Conservation (phyloP, 495 filamentous ascomycete species). For the Rostrohypoxylon terebratum region DNA sequence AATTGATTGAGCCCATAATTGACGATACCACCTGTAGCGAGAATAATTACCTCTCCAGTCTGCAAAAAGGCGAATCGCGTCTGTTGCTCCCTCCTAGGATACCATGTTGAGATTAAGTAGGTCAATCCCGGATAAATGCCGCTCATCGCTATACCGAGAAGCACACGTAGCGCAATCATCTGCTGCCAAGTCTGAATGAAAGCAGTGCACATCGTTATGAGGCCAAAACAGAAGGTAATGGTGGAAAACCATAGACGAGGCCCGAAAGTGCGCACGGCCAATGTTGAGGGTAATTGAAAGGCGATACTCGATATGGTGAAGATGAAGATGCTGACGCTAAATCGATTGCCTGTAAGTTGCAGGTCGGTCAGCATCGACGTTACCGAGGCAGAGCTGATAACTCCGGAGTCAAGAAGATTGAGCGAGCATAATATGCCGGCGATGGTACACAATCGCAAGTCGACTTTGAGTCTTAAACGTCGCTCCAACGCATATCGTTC, state of each 20-base stretch:
- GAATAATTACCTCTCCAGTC: constrained; percentile 72
- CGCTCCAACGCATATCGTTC: constrained; percentile 36
- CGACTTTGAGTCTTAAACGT: constrained; percentile 72
- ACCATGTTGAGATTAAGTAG: constrained; percentile 80
- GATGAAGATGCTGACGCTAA: constrained; percentile 81
- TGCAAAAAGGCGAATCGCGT: constrained; percentile 80
- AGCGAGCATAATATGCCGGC: constrained; percentile 78
- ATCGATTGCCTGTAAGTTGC: constrained; percentile 71
- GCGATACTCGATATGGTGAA: constrained; percentile 80
- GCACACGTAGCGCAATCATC: constrained; percentile 77
- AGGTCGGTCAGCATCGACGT: constrained; percentile 78
- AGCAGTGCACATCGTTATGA: constrained; percentile 79
- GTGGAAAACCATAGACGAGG: constrained; percentile 75
- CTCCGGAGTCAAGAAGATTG: constrained; percentile 78
- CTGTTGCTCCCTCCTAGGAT: constrained; percentile 77
- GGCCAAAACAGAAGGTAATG: constrained; percentile 75
- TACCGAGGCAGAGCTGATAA: constrained; percentile 80
- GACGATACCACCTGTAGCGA: constrained; percentile 78
- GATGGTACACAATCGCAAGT: constrained; percentile 79
- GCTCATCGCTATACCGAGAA: constrained; percentile 75
- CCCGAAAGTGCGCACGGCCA: constrained; percentile 75
- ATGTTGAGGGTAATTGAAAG: constrained; percentile 79
- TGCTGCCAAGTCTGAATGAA: constrained; percentile 77
- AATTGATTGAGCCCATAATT: constrained; percentile 78
- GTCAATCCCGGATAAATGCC: constrained; percentile 79